These are phyloP conservation scores for Xylaria sp. DNA, from an alignment of 2,329 filamentous ascomycete species.

Conservation along the genomic window DNA sequence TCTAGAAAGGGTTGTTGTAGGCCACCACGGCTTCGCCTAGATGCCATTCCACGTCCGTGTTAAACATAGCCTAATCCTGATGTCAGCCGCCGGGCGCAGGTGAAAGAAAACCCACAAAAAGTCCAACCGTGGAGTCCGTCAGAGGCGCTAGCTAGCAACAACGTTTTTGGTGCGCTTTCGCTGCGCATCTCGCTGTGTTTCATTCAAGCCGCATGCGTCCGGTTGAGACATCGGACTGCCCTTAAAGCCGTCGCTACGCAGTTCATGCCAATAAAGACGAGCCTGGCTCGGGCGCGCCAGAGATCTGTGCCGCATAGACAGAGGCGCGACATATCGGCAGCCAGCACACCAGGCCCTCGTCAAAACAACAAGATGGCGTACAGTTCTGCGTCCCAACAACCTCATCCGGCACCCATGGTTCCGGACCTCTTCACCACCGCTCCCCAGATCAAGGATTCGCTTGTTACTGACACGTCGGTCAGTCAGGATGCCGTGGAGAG, in stretches of 20 bases:
- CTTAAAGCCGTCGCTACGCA: neutral
- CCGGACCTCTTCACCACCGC: constrained; percentile 62
- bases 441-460: constrained; percentile 68
- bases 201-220: constrained; percentile 28
- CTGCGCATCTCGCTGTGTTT: neutral
- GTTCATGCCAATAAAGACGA: constrained; percentile 43
- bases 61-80: neutral
- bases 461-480: constrained; percentile 70
- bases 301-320: constrained; percentile 32
- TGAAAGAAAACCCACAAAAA: constrained; percentile 5
- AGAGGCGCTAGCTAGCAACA: neutral
- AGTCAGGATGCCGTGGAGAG: constrained; percentile 72
- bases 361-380: constrained; percentile 15
- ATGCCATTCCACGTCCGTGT: neutral
- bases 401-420: constrained; percentile 42
- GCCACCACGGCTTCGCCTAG: neutral
- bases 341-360: neutral
- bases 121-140: neutral
- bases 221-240: constrained; percentile 8
- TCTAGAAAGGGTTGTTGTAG: neutral
- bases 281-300: constrained; percentile 40
- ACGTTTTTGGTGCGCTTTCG: neutral
- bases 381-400: constrained; percentile 14
- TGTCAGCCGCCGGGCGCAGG: neutral
- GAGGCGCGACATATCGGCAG: constrained; percentile 28